Conservation (phyloP, 2,329 filamentous ascomycete species). For the Colletotrichum truncatum region DNA sequence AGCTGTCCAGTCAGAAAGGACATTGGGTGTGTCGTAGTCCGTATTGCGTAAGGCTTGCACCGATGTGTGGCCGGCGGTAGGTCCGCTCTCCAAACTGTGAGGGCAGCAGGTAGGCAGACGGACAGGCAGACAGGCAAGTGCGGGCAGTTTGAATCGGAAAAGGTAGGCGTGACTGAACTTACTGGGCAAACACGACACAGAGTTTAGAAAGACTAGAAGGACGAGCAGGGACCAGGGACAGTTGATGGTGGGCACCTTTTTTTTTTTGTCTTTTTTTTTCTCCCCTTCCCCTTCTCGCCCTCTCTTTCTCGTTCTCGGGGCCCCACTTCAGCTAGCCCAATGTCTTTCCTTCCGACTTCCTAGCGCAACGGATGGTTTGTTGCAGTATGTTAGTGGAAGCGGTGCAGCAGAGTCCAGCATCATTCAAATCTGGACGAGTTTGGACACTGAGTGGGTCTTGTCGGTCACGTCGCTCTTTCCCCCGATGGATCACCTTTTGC, state of each 20-base stretch:
- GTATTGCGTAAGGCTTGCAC: not conserved
- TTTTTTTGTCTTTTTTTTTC: no score
- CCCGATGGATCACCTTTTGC: not conserved
- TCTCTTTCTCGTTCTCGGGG: no score
- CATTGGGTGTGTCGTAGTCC: no score
- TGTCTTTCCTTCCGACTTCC: not conserved
- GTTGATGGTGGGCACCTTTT: no score
- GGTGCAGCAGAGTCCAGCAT: no score
- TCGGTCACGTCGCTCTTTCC: not conserved
- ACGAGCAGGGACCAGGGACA: not conserved
- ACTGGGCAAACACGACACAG: not conserved
- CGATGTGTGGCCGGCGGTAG: not conserved
- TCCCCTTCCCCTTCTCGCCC: no score
- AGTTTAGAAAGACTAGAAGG: conserved; percentile 6
- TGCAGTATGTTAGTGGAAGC: no score
- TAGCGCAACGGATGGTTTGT: not conserved
- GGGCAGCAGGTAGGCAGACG: not conserved
- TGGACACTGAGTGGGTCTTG: not conserved
- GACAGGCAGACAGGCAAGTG: not conserved
- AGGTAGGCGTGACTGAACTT: not conserved
- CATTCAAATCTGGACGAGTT: not conserved
- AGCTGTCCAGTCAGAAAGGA: no score
- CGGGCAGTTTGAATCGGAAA: not conserved
- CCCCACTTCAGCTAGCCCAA: not conserved
- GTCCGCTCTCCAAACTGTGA: not conserved